Base-by-base conservation (phyloP, 106 monocot genomes). In the Phalaenopsis aphrodite region DNA sequence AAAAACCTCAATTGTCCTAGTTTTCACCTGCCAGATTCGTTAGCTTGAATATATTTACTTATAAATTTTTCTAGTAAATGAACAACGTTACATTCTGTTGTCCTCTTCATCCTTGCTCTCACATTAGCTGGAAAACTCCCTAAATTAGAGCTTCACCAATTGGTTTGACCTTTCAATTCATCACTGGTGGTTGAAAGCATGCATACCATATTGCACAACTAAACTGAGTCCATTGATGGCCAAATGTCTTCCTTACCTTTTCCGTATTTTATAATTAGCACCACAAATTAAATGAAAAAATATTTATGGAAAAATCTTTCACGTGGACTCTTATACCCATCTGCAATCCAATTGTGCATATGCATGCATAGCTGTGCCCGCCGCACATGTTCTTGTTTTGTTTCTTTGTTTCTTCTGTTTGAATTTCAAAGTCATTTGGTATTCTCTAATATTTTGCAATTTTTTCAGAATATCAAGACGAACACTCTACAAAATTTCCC, bases 401-500 rank as follows among this genome's bases (percentile, higher is more conserved):
- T 71, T 71, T 71, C 39, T 36, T 71, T 71, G 68, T 38, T 71
- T 39, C 36, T 71, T 71, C 30, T 71, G 41, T 71, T 39, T 71
- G 36, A 38, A 38, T 38, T n/a, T 71, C 14, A 4, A 9, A 39
- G 38, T 24, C 14, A 71, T 12, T 4, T 10, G 39, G 36, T 39
- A 71, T 71, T 39, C 18, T 45, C 18, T 45, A 75, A 81, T 14
- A 46, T 55, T 56, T 55, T 52, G 52, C 1, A 23, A 5, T 65
- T 5, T 65, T 65, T n/a, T 39, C 91, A 94, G 91, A 78, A 36
- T 85, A 76, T 16, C 57, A 64, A 77, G 79, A 83, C 30, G 81
- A 84, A 75, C 87, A 84, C 83, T 74, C 87, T 72, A 61, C 82
- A 39, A 92, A 82, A 66, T 89, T 91, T 37, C 88, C 94, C 16